Evolutionary conservation across 2,329 filamentous ascomycete genomes (phyloP).

Genomic region (Colletotrichum australisinense): DNA sequence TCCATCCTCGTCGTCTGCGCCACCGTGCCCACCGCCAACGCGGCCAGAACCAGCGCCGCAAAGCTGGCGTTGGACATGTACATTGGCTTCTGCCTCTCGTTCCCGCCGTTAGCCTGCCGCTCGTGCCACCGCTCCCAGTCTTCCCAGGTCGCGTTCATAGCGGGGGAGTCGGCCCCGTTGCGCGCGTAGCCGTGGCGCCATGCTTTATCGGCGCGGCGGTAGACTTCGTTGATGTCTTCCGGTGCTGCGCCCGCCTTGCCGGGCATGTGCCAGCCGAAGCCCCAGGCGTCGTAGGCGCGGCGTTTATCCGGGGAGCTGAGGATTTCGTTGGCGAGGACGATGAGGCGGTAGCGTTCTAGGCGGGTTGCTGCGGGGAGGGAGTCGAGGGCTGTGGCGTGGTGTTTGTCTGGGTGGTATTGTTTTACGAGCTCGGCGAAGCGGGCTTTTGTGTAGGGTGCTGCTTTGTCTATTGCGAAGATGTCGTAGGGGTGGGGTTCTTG

Average conservation of each 20-base stretch:
- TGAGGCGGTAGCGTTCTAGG: conserved; percentile 89
- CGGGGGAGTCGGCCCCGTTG: conserved; percentile 55
- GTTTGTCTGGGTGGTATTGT: conserved; percentile 90
- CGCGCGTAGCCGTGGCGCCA: conserved; percentile 56
- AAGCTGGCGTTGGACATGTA: conserved; percentile 87
- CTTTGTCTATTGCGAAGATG: conserved; percentile 71
- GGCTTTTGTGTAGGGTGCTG: conserved; percentile 80
- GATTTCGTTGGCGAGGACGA: conserved; percentile 89
- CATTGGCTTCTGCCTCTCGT: conserved; percentile 63
- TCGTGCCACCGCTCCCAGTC: conserved; percentile 91
- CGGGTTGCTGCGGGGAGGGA: conserved; percentile 61
- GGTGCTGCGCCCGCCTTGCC: conserved; percentile 60
- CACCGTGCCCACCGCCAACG: conserved; percentile 74
- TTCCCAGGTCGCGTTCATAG: conserved; percentile 93
- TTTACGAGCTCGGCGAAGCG: conserved; percentile 94
- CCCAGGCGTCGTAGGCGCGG: conserved; percentile 83
- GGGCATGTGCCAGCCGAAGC: conserved; percentile 75
- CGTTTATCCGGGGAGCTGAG: conserved; percentile 85
- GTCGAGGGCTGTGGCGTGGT: conserved; percentile 43
- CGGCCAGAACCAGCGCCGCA: conserved; percentile 74
- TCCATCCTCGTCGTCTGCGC: conserved; percentile 79
- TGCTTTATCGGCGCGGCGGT: conserved; percentile 53
- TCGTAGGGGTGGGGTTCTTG: conserved; percentile 82
- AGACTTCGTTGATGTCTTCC: conserved; percentile 44
- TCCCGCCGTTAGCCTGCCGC: conserved; percentile 56